Evolutionary conservation across 208 protist genomes (phyloP), one percentile per base, ranked within the genome.

Genomic region (Trypanosoma platydactyli): DNA sequence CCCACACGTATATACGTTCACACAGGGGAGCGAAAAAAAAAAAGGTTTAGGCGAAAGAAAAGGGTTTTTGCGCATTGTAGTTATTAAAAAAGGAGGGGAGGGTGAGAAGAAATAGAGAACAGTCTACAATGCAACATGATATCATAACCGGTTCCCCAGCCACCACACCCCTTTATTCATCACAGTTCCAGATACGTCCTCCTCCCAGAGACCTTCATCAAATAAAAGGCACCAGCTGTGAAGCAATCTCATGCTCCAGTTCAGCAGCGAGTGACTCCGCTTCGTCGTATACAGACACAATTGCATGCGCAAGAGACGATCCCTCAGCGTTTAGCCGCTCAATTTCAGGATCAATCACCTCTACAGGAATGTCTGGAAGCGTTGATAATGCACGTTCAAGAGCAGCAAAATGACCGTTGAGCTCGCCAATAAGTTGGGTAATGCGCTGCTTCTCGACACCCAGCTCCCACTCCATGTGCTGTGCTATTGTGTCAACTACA

Each of bases 271-370:
- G 59, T 44, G 41, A 48, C 41, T 87, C 79, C 22, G 79, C 86
- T 65, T 88, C 86, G 60, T 87, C 80, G 67, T 95, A 95, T 45
- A 71, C 67, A 24, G 75, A 52, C 13, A 95, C 50, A 77, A 95
- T 90, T 27, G 60, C 69, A 22, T 76, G 60, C 41, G 81, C 89
- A 33, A 86, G 57, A 24, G 67, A 69, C 20, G 79, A 64, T 46
- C 74, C 85, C 70, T 92, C 84, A 7, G 77, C 57, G 7, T 77
- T 71, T 0, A 86, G 64, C 13, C 55, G 55, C n/a, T 63, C 81
- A 70, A 93, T 88, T 3, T 91, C 82, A 12, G 61, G 48, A 54
- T 95, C 86, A 7, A 95, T 70, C 42, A 68, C 56, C 25, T 40
- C 72, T 15, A 89, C 64, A 11, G 84, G 85, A 1, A 84, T 68